These are phyloP conservation scores for Phlyctochytrium arcticum DNA, from an alignment of 192 early-diverging fungal genomes.

Conservation along the genomic window DNA sequence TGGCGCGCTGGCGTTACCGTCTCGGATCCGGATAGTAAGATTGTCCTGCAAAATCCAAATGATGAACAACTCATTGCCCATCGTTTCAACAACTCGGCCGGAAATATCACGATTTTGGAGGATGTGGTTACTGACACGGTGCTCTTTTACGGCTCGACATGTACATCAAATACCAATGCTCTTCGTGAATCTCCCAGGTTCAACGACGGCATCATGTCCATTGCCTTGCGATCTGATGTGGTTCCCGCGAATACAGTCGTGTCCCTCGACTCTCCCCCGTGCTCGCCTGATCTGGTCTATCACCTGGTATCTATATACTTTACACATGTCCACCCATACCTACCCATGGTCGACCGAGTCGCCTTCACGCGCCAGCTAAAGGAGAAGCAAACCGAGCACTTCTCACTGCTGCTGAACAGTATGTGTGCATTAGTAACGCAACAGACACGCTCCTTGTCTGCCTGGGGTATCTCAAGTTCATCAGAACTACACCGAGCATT, in stretches of 20 bases:
- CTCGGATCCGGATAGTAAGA: slow-evolving; percentile 18
- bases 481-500: slow-evolving; percentile 39
- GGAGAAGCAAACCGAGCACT: slow-evolving; percentile 43
- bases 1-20: slow-evolving; percentile 23
- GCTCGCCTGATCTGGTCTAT: slow-evolving; percentile 39
- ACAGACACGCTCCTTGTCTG: slow-evolving; percentile 32
- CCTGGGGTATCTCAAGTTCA: slow-evolving; percentile 34
- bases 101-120: slow-evolving; percentile 41
- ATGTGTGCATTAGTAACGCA: slow-evolving; percentile 49
- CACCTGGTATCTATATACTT: slow-evolving; percentile 46
- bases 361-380: slow-evolving; percentile 41
- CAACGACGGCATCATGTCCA: slow-evolving; percentile 44
- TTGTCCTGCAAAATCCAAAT: slow-evolving; percentile 18
- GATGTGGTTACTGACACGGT: slow-evolving; percentile 39
- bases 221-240: slow-evolving; percentile 38
- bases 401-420: slow-evolving; percentile 40
- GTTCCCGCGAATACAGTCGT: slow-evolving; percentile 21
- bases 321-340: slow-evolving; percentile 46
- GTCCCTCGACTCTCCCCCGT: slow-evolving; percentile 34
- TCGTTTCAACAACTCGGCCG: slow-evolving; percentile 25
- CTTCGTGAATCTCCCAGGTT: slow-evolving; percentile 38
- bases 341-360: slow-evolving; percentile 41
- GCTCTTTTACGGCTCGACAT: slow-evolving; percentile 42
- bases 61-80: slow-evolving; percentile 21
- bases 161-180: slow-evolving; percentile 31